Base-by-base conservation (phyloP, 441 rosid species). In the Populus hybrid region DNA sequence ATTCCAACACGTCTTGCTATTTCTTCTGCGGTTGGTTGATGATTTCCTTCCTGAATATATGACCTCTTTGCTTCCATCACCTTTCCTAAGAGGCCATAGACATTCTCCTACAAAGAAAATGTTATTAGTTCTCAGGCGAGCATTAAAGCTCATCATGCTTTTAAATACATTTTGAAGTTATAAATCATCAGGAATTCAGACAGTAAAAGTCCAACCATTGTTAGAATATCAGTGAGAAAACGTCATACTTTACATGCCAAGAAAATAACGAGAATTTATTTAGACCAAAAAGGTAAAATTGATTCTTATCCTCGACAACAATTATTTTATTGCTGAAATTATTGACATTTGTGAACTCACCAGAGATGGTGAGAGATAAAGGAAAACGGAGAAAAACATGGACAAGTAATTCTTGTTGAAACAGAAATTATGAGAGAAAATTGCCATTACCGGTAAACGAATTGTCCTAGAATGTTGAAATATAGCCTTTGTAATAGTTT, bases 391-490 rank as follows among this genome's bases (percentile, higher is more conserved):
- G 23, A 12, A 32, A 46, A 10, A 10, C 23, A 65, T 16, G 10
- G 61, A 38, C 14, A 74, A 74, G 34, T 74, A 73, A 74, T 36
- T 11, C 6, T 35, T 61, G 18, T 20, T 63, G 69, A 24, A 26
- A 57, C 8, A 32, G 18, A 6, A 69, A 34, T 14, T 14, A 61
- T 64, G 63, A 42, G 66, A 63, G 34, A 65, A 50, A 72, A 76
- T 69, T 76, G 68, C 42, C 34, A 69, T 85, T 91, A 95, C 98
- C 87, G 97, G 99, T 79, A 95, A 81, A 73, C 93, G 97, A 70
- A 91, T 89, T 54, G 93, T 85, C 82, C 97, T 87, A 2, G 98
- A 90, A 85, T 89, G 87, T 81, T 89, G 92, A 84, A 87, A 84
- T 81, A 91, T 84, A 71, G 97, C 91, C 86, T 89, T 95, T 81